These are phyloP conservation scores for Candida parachauliodes DNA, from an alignment of 805 yeast species.

Conservation along the genomic window DNA sequence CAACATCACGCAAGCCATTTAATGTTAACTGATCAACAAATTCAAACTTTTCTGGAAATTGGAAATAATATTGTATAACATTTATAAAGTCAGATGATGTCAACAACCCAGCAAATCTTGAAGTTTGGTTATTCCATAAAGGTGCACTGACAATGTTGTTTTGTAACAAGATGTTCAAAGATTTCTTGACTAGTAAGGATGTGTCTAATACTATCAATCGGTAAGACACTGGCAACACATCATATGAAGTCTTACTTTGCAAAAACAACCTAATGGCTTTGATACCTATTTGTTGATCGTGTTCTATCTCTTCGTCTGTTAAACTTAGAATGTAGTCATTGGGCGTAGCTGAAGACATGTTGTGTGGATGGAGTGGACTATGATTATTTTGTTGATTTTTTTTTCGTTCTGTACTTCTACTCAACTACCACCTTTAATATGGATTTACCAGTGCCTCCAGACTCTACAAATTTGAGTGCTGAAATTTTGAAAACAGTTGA, in stretches of 20 bases:
- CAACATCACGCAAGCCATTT: constrained; percentile 83
- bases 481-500: constrained; percentile 5
- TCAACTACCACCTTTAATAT: background rate
- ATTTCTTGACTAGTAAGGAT: constrained; percentile 81
- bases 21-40: constrained; percentile 81
- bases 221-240: constrained; percentile 93
- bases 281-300: constrained; percentile 72
- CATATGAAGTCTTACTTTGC: constrained; percentile 90
- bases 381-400: constrained; percentile 1
- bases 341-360: constrained; percentile 28
- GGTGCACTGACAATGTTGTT: constrained; percentile 97
- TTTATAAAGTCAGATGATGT: constrained; percentile 92
- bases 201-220: constrained; percentile 92
- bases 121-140: constrained; percentile 84
- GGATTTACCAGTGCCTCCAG: constrained; percentile 16
- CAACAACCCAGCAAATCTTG: constrained; percentile 89
- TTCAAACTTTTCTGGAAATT: constrained; percentile 82
- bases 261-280: constrained; percentile 80
- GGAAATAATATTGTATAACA: constrained; percentile 90
- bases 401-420: background rate
- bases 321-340: constrained; percentile 41
- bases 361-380: background rate
- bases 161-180: constrained; percentile 83
- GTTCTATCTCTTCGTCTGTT: constrained; percentile 40
- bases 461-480: constrained; percentile 5